Percentiles rank a stretch among this genome's conserved stretches.
Conservation (phyloP, 1,284 basidiomycete genomes). For the Tilletia caries region DNA sequence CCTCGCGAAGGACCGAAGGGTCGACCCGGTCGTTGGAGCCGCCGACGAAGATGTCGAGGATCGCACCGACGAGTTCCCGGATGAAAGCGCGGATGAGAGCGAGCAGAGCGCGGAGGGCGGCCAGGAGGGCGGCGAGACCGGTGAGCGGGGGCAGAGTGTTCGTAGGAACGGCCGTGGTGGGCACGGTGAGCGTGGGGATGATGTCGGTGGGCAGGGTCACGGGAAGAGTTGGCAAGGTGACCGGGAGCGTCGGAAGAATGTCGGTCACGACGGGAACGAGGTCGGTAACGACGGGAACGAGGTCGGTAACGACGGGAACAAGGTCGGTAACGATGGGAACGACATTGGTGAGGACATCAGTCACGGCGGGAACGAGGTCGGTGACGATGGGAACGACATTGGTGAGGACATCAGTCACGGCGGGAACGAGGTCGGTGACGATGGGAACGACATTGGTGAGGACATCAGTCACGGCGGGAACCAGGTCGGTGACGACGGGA, state of each 20-base stretch:
- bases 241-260: background rate
- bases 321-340: background rate
- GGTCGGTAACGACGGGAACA: no score
- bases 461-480: background rate
- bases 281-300: no score
- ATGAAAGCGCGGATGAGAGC: background rate
- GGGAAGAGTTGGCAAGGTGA: background rate
- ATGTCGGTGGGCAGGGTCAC: background rate
- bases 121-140: background rate
- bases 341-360: background rate
- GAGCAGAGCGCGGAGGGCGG: conserved; percentile 1
- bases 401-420: no score
- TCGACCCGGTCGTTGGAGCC: background rate
- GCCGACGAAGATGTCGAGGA: background rate
- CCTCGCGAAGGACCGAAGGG: conserved; percentile 6
- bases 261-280: background rate
- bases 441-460: background rate
- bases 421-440: no score
- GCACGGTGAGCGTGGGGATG: background rate
- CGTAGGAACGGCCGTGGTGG: background rate
- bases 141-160: background rate
- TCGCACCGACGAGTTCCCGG: background rate
- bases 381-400: no score
- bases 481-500: background rate
- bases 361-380: no score